Evolutionary conservation across 2,329 filamentous ascomycete species (phyloP).

Genomic region (Pyrenochaeta sp.): DNA sequence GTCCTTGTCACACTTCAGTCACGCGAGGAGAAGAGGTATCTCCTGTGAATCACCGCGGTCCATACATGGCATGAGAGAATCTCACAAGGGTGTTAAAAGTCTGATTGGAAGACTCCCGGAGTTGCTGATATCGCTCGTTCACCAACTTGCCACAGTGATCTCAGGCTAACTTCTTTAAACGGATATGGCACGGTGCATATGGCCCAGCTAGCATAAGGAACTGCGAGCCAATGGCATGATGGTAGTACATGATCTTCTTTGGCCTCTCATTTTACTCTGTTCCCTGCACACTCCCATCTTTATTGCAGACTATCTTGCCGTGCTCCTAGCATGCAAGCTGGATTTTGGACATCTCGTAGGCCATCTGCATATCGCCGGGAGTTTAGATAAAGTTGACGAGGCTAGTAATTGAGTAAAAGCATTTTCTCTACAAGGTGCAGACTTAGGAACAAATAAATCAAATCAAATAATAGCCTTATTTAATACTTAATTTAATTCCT

Average conservation of each 20-base stretch:
- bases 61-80: not conserved
- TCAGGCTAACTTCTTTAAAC: not conserved
- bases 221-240: not conserved
- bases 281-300: not conserved
- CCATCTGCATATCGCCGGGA: not conserved
- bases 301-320: not conserved
- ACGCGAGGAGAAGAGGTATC: conserved; percentile 11
- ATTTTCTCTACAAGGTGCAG: not conserved
- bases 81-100: not conserved
- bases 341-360: not conserved
- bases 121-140: not conserved
- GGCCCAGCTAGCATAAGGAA: not conserved
- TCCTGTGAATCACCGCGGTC: not conserved
- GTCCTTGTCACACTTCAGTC: conserved; percentile 44
- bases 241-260: not conserved
- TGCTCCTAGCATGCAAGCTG: not conserved
- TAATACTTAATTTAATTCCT: no score
- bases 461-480: no score
- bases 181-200: not conserved
- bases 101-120: not conserved
- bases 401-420: conserved; percentile 3
- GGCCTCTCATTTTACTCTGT: not conserved
- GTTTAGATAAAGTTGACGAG: not conserved
- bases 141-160: not conserved
- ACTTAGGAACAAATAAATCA: no score